Conservation (phyloP, 306 rosid species). For the Alnus rubra region DNA sequence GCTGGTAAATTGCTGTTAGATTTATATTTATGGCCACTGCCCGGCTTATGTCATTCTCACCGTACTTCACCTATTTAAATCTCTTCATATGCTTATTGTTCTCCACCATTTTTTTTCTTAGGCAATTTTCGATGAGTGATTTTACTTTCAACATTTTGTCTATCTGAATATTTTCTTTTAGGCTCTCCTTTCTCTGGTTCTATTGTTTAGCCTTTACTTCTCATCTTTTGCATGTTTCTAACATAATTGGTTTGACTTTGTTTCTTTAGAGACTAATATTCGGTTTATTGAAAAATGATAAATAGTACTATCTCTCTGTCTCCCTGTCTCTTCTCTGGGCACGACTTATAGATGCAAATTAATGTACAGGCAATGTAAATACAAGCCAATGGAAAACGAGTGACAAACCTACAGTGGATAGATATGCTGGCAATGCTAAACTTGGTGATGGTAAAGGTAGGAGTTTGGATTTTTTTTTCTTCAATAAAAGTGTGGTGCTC, state of each 20-base stretch:
- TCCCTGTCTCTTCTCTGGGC: not conserved
- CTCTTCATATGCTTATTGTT: too few relatives aligned
- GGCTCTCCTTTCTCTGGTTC: not conserved
- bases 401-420: constrained; percentile 45
- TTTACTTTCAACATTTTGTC: not conserved
- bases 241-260: not conserved
- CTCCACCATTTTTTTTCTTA: too few relatives aligned
- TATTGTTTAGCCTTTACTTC: not conserved
- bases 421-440: constrained; percentile 44
- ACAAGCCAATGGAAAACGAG: constrained; percentile 41
- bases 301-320: not conserved
- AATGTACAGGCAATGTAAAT: constrained; percentile 51
- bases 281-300: not conserved
- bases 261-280: not conserved
- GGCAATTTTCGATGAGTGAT: not conserved
- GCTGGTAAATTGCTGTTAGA: too few relatives aligned
- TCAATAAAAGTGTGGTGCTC: not conserved
- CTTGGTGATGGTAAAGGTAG: constrained; percentile 49
- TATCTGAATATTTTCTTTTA: not conserved
- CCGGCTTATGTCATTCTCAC: too few relatives aligned
- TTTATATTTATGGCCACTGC: too few relatives aligned
- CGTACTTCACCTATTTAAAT: too few relatives aligned
- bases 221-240: not conserved
- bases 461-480: not conserved
- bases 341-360: constrained; percentile 32